Evolutionary conservation across 192 early-diverging fungal species (phyloP), one percentile per base, ranked within the genome.

Genomic region (Chytriomyces sp.): DNA sequence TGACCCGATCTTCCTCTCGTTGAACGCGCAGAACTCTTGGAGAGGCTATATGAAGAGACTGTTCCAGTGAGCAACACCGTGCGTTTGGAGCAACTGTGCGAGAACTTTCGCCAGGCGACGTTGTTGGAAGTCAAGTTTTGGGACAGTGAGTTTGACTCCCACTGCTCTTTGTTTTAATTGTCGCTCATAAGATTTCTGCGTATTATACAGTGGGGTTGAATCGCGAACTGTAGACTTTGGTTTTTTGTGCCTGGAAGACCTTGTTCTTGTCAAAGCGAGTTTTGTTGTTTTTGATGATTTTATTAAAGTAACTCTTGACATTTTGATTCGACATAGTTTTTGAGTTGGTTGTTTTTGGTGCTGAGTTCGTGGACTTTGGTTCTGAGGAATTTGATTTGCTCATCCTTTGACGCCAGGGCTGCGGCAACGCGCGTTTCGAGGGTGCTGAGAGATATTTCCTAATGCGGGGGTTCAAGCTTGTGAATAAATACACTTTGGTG

Each of bases 51-150:
- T 68, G 74, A 67, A 61, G 86, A 81, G 59, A 83, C 85, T 77
- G 85, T 83, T 70, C 90, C 90, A 1, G 84, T 85, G 5, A 69
- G 18, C n/a, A 80, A 82, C 70, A 64, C 74, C 0, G 81, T 80
- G 66, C 86, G 92, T 23, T 82, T 94, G 45, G 70, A 81, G 20
- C 82, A 91, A 24, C 79, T 94, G 47, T 88, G 89, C 65, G 88
- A 89, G 23, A 91, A 83, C 6, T 94, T 94, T 73, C 79, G 86
- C 43, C 88, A 92, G 35, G 93, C 90, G 5, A 90, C 89, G 18
- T 63, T 85, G 24, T 80, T 96, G 60, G 94, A 96, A 74, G 84
- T 87, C 49, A 82, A 86, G 26, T 96, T 96, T 79, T 96, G 92
- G 92, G 88, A 94, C 44, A 89, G 61, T 47, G 72, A 62, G 11